Conservation (phyloP, 2,329 filamentous ascomycete species). For the Scytalidium lignicola region DNA sequence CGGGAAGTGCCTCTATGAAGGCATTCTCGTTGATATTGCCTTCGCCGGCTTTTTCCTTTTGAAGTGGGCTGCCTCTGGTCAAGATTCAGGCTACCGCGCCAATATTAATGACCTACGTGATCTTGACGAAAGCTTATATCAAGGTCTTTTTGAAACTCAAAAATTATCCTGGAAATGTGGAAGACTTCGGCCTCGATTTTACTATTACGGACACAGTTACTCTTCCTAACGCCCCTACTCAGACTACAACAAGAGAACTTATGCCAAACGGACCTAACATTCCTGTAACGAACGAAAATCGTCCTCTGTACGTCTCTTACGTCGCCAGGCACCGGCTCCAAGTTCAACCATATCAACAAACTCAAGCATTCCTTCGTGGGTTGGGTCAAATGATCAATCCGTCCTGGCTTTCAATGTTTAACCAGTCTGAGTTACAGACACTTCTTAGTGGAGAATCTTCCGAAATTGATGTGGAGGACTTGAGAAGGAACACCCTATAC, state of each 20-base stretch:
- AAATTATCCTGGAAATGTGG: slow-evolving; percentile 76
- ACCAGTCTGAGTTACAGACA: slow-evolving; percentile 89
- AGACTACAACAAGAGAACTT: slow-evolving; percentile 69
- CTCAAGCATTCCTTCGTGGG: slow-evolving; percentile 79
- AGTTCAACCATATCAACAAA: slow-evolving; percentile 74
- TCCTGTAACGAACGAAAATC: slow-evolving; percentile 84
- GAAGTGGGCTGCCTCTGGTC: slow-evolving; percentile 81
- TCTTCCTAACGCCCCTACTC: slow-evolving; percentile 39
- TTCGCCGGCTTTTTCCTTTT: slow-evolving; percentile 96
- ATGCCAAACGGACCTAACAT: slow-evolving; percentile 71
- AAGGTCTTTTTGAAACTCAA: slow-evolving; percentile 79
- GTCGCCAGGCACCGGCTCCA: slow-evolving; percentile 84
- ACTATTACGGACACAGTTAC: slow-evolving; percentile 71
- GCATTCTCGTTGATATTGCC: slow-evolving; percentile 85
- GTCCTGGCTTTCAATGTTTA: slow-evolving; percentile 97
- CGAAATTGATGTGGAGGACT: slow-evolving; percentile 81
- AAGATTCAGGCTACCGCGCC: slow-evolving; percentile 73
- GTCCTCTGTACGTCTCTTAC: slow-evolving; percentile 89
- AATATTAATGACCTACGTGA: slow-evolving; percentile 92
- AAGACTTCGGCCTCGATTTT: slow-evolving; percentile 80
- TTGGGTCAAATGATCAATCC: slow-evolving; percentile 85
- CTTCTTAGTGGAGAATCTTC: slow-evolving; percentile 84
- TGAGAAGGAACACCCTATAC: slow-evolving; percentile 79
- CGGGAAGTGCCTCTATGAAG: slow-evolving; percentile 96
- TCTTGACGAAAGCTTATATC: slow-evolving; percentile 85